A percentile compares a stretch with the other conserved stretches of the same genome.
Evolutionary conservation across 345 rosid genomes (phyloP).

Genomic region (Cochlearia excelsa): DNA sequence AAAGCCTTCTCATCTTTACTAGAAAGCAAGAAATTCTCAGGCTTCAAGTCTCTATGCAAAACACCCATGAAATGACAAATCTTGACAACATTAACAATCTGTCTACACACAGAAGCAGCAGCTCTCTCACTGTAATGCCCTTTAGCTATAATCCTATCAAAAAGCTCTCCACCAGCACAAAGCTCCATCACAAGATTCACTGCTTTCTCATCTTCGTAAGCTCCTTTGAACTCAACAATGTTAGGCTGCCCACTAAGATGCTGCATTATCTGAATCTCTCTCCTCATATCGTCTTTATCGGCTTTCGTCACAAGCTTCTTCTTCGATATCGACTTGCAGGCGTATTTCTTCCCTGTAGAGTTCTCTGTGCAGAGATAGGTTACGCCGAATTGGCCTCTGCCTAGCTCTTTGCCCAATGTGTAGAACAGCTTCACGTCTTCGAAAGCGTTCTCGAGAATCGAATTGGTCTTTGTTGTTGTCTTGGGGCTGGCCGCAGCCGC

Average conservation of each 20-base stretch:
- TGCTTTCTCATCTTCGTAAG: slow-evolving; percentile 77
- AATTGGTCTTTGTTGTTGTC: slow-evolving; percentile 39
- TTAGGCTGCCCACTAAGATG: slow-evolving; percentile 93
- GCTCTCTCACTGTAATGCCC: slow-evolving; percentile 41
- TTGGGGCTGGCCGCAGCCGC: slow-evolving; percentile 37
- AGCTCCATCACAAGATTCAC: slow-evolving; percentile 86
- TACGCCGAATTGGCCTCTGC: slow-evolving; percentile 91
- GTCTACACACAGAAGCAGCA: slow-evolving; percentile 38
- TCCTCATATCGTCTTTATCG: slow-evolving; percentile 73
- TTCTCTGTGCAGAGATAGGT: slow-evolving; percentile 78
- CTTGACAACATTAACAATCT: slow-evolving; percentile 40
- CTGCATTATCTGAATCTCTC: slow-evolving; percentile 94
- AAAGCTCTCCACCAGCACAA: slow-evolving; percentile 37
- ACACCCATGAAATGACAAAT: slow-evolving; percentile 73
- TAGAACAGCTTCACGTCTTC: slow-evolving; percentile 67
- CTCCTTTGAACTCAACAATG: slow-evolving; percentile 81
- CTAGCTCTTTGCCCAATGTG: slow-evolving; percentile 66
- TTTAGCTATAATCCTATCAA: slow-evolving; percentile 39
- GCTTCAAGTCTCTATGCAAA: slow-evolving; percentile 93
- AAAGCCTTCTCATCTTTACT: slow-evolving; percentile 41
- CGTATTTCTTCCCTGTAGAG: slow-evolving; percentile 57
- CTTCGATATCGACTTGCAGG: slow-evolving; percentile 87
- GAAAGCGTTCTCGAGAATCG: slow-evolving; percentile 70
- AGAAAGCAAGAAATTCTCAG: slow-evolving; percentile 46
- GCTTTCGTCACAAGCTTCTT: slow-evolving; percentile 59